These are phyloP conservation scores for Liquidambar formosana DNA, from an alignment of 164 flowering plant genomes.

Conservation along the genomic window DNA sequence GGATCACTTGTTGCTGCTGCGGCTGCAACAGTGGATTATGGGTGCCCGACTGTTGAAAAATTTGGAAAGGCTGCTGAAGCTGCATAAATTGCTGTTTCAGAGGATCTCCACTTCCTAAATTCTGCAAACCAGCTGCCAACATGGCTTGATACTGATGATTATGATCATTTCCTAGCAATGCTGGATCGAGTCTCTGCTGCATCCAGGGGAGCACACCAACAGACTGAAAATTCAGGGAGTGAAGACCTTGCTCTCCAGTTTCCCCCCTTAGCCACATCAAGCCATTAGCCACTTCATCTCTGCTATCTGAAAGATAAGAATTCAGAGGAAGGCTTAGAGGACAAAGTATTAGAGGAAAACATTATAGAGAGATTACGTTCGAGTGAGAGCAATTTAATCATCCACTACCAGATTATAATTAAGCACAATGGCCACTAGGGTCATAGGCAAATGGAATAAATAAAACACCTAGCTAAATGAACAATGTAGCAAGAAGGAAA, in stretches of 20 bases:
- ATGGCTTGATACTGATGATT: constrained; percentile 70
- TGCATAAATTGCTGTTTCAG: constrained; percentile 61
- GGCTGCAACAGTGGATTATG: constrained; percentile 40
- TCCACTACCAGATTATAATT: too few species aligned
- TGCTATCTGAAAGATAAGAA: constrained; percentile 39
- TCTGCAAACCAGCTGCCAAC: constrained; percentile 59
- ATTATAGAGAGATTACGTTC: too few species aligned
- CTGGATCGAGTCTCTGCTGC: constrained; percentile 68
- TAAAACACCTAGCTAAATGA: too few species aligned
- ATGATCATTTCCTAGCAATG: constrained; percentile 46
- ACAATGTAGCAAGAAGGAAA: too few species aligned
- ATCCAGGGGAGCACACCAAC: constrained; percentile 62
- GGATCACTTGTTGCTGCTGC: constrained; percentile 49
- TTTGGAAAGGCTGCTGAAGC: constrained; percentile 61
- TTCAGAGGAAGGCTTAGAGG: background rate
- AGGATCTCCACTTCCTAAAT: constrained; percentile 55
- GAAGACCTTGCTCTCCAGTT: constrained; percentile 55
- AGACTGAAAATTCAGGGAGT: constrained; percentile 55
- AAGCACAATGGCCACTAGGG: too few species aligned
- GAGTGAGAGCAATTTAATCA: too few species aligned
- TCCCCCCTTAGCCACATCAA: constrained; percentile 75
- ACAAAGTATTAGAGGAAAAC: too few species aligned
- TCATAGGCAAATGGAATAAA: too few species aligned
- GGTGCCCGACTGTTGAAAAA: constrained; percentile 47
- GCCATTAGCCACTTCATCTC: constrained; percentile 51